Evolutionary conservation across 1,284 basidiomycete genomes (phyloP).

Genomic region (Moniliophthora roreri): DNA sequence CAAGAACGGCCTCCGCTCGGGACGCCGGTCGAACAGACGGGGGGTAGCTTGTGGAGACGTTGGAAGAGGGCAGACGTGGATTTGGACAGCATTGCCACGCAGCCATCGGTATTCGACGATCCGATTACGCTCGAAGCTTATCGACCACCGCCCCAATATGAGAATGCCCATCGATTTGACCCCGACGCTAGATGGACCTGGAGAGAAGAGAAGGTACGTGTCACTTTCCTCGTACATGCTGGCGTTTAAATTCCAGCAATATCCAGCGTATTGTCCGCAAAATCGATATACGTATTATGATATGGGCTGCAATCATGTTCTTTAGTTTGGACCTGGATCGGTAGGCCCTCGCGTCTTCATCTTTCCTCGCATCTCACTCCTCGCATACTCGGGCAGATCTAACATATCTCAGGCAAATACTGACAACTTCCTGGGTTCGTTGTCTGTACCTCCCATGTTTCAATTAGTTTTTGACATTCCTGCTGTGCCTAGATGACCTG

Average conservation of each 20-base stretch:
- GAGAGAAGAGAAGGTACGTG: constrained; percentile 58
- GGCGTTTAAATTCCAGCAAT: constrained; percentile 1
- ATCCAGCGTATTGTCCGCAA: constrained; percentile 54
- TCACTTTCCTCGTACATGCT: not conserved
- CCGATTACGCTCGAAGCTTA: constrained; percentile 51
- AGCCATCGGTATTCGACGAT: constrained; percentile 62
- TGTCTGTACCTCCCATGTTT: no score
- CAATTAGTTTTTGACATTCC: no score
- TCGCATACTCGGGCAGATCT: no score
- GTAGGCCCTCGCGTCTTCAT: constrained; percentile 10
- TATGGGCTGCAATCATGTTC: constrained; percentile 68
- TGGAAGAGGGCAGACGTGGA: constrained; percentile 28
- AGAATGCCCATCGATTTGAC: constrained; percentile 67
- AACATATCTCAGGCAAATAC: constrained; percentile 60
- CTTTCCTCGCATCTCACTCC: not conserved
- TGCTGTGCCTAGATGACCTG: no score
- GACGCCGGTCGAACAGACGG: constrained; percentile 21
- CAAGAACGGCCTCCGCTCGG: constrained; percentile 31
- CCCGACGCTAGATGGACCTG: constrained; percentile 70
- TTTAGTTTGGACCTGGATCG: constrained; percentile 61
- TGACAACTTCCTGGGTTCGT: constrained; percentile 47
- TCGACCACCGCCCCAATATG: constrained; percentile 54
- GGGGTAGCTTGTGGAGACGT: constrained; percentile 24
- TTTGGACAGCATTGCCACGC: constrained; percentile 54
- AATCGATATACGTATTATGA: constrained; percentile 62